Conservation (phyloP, 768 basidiomycete genomes). For the Dioszegia aurantiaca region DNA sequence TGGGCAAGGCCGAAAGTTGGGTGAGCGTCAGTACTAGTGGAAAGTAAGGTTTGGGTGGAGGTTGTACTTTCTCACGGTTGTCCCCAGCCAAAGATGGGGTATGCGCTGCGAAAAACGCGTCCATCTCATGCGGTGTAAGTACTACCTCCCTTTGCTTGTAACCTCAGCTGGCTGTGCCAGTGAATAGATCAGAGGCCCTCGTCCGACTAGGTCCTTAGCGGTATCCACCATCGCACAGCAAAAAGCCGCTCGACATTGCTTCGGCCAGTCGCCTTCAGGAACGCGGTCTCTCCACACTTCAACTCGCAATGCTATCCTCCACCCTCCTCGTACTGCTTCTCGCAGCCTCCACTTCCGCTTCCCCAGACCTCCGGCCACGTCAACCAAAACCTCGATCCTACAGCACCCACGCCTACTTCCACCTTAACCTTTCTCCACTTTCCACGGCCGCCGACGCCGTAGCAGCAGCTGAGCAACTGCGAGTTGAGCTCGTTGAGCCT, state of each 20-base stretch:
- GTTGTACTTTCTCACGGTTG: slow-evolving; percentile 21
- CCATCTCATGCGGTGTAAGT: neutral
- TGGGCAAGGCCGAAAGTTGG: too few relatives aligned
- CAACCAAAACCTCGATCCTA: slow-evolving; percentile 48
- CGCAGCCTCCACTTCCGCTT: slow-evolving; percentile 1
- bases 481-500: slow-evolving; percentile 81
- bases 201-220: too few relatives aligned
- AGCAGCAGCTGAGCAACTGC: slow-evolving; percentile 63
- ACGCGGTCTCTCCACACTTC: neutral
- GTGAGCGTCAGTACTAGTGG: too few relatives aligned
- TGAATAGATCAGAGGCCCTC: too few relatives aligned
- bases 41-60: neutral
- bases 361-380: slow-evolving; percentile 20
- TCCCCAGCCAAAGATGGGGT: neutral
- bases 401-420: slow-evolving; percentile 69
- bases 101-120: neutral
- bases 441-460: slow-evolving; percentile 58
- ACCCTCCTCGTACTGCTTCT: slow-evolving; percentile 17
- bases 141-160: too few relatives aligned
- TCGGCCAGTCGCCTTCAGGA: too few relatives aligned
- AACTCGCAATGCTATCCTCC: neutral
- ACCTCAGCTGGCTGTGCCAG: too few relatives aligned
- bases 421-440: slow-evolving; percentile 52
- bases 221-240: too few relatives aligned
- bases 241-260: too few relatives aligned